These are phyloP conservation scores for Candida caryicola DNA, from an alignment of 805 yeast genomes.

Conservation along the genomic window DNA sequence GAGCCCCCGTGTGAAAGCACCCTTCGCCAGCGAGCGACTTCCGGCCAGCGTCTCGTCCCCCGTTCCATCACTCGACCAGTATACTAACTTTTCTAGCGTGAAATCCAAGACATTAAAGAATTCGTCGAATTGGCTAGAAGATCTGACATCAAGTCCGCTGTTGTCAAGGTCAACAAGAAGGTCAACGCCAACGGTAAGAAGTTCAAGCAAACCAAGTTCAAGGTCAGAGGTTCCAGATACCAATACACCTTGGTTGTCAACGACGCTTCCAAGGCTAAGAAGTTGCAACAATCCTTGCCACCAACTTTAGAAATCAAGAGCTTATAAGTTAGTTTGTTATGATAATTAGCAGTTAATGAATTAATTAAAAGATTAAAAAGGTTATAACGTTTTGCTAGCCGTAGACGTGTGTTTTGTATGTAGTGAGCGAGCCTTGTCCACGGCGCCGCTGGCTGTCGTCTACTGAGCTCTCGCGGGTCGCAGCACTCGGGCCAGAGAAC, in stretches of 20 bases:
- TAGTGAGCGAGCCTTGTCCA: no score
- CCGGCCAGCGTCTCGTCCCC: no score
- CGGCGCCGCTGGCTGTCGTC: no score
- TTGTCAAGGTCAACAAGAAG: slow-evolving; percentile 90
- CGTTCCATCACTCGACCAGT: no score
- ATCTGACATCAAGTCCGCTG: slow-evolving; percentile 89
- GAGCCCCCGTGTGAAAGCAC: no score
- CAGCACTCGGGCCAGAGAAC: no score
- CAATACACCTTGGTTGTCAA: slow-evolving; percentile 93
- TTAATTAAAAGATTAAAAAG: neutral
- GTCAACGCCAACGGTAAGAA: slow-evolving; percentile 77
- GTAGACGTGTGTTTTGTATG: slow-evolving; percentile 8
- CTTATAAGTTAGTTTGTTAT: slow-evolving; percentile 30
- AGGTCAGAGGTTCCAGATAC: slow-evolving; percentile 94
- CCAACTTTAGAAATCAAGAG: slow-evolving; percentile 76
- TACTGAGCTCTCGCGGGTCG: no score
- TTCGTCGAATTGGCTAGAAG: slow-evolving; percentile 96
- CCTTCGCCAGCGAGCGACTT: no score
- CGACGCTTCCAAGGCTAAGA: slow-evolving; percentile 96
- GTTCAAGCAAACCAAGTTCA: slow-evolving; percentile 95
- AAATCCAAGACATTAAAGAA: slow-evolving; percentile 95
- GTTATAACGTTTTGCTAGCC: no score
- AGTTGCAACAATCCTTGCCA: slow-evolving; percentile 95
- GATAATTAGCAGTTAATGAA: slow-evolving; percentile 3
- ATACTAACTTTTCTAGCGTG: slow-evolving; percentile 27